A percentile compares a stretch with the other conserved stretches of the same genome.
These are phyloP conservation scores for Arachnomyces sp. DNA, from an alignment of 2,329 filamentous ascomycete species.

Conservation along the genomic window DNA sequence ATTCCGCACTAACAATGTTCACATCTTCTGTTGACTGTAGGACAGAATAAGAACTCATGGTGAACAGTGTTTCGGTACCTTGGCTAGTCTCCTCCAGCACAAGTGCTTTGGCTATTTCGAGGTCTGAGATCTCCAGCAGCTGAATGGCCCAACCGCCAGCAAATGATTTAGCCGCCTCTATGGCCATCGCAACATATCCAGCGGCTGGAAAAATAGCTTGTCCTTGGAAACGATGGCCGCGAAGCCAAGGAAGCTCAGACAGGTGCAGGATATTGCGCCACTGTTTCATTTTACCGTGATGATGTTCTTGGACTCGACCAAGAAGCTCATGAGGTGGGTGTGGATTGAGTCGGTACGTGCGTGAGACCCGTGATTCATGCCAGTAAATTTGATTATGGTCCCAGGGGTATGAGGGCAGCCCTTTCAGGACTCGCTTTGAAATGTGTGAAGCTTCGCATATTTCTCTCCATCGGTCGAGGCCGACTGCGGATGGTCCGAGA, in stretches of 20 bases:
- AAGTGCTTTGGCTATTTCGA: conserved; percentile 14
- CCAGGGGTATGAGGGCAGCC: conserved; percentile 5
- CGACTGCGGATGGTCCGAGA: conserved; percentile 10
- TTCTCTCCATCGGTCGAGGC: conserved; percentile 1
- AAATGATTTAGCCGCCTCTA: conserved; percentile 9
- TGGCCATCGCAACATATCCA: conserved; percentile 13
- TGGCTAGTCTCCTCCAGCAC: conserved; percentile 12
- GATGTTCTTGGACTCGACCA: neutral
- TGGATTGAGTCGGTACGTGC: neutral
- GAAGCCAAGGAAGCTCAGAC: conserved; percentile 21
- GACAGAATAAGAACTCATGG: conserved; percentile 7
- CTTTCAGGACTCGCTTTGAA: neutral
- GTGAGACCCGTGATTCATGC: conserved; percentile 8
- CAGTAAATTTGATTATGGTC: conserved; percentile 8
- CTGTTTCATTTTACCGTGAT: neutral
- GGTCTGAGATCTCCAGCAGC: conserved; percentile 13
- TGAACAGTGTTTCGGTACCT: conserved; percentile 10
- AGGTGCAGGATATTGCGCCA: conserved; percentile 18
- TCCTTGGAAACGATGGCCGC: conserved; percentile 20
- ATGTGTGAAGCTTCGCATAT: neutral
- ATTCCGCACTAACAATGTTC: neutral
- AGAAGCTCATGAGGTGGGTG: conserved; percentile 7
- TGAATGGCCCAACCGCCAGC: conserved; percentile 1
- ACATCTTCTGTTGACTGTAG: neutral
- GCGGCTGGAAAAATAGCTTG: conserved; percentile 22